Conservation (phyloP, 176 grass and related monocot genomes). For the Areca catechu region DNA sequence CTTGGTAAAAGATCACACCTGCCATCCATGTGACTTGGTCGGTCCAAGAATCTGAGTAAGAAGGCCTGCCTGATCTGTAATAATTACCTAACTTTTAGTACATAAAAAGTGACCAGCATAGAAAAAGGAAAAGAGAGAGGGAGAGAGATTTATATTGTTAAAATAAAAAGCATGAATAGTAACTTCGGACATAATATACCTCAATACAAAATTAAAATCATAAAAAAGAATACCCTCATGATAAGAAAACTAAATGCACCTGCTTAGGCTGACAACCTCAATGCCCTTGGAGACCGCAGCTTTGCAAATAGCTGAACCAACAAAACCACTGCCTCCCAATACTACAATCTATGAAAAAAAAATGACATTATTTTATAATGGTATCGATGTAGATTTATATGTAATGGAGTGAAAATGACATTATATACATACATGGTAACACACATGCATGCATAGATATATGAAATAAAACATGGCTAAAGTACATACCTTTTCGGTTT, state of each 20-base stretch:
- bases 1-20: constrained; percentile 26
- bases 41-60: constrained; percentile 78
- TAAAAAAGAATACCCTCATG: neutral
- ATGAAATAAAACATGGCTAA: neutral
- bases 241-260: constrained; percentile 25
- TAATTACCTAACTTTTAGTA: no score
- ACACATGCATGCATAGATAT: no score
- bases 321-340: constrained; percentile 88
- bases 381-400: no score
- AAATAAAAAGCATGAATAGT: no score
- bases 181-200: no score
- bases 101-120: no score
- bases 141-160: no score
- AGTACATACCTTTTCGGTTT: constrained; percentile 71
- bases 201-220: no score
- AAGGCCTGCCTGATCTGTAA: constrained; percentile 75
- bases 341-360: constrained; percentile 63
- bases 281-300: constrained; percentile 81
- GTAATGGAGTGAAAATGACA: no score
- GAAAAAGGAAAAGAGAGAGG: no score
- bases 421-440: no score
- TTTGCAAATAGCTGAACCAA: constrained; percentile 88
- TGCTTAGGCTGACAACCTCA: constrained; percentile 94
- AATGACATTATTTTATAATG: neutral
- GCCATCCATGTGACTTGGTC: constrained; percentile 85